Conservation (phyloP, 495 filamentous ascomycete species). For the Penicillium simplicissimum region DNA sequence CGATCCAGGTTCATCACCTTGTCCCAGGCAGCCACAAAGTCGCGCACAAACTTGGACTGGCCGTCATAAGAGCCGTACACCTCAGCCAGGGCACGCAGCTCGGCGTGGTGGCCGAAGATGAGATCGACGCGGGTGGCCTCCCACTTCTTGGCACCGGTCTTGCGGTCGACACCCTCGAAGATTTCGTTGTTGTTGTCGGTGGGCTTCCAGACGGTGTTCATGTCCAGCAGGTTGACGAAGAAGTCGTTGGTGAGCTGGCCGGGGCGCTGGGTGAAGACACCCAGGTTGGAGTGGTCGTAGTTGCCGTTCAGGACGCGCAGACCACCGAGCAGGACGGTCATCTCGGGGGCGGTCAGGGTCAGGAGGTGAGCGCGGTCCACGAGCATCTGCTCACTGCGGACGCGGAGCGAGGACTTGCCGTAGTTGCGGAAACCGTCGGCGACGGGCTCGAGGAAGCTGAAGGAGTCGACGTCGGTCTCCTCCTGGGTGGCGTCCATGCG, state of each 20-base stretch:
- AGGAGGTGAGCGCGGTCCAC: slow-evolving; percentile 68
- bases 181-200: slow-evolving; percentile 45
- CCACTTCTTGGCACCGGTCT: slow-evolving; percentile 68
- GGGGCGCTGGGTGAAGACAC: slow-evolving; percentile 62
- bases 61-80: slow-evolving; percentile 59
- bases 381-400: slow-evolving; percentile 63
- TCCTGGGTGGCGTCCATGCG: slow-evolving; percentile 59
- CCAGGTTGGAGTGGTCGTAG: slow-evolving; percentile 61
- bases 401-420: slow-evolving; percentile 56
- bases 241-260: slow-evolving; percentile 73
- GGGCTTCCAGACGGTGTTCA: slow-evolving; percentile 62
- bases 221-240: slow-evolving; percentile 73
- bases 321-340: slow-evolving; percentile 67
- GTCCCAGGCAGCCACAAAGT: slow-evolving; percentile 68
- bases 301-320: slow-evolving; percentile 65
- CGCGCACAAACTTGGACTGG: slow-evolving; percentile 62
- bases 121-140: slow-evolving; percentile 66
- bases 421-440: slow-evolving; percentile 77
- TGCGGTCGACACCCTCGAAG: slow-evolving; percentile 65
- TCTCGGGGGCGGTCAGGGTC: slow-evolving; percentile 64
- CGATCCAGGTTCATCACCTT: slow-evolving; percentile 74
- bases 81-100: slow-evolving; percentile 68
- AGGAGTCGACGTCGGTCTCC: slow-evolving; percentile 63
- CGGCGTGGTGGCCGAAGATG: slow-evolving; percentile 68
- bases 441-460: slow-evolving; percentile 59